Evolutionary conservation across 1,284 basidiomycete species (phyloP).

Genomic region (Tilletia walkeri): DNA sequence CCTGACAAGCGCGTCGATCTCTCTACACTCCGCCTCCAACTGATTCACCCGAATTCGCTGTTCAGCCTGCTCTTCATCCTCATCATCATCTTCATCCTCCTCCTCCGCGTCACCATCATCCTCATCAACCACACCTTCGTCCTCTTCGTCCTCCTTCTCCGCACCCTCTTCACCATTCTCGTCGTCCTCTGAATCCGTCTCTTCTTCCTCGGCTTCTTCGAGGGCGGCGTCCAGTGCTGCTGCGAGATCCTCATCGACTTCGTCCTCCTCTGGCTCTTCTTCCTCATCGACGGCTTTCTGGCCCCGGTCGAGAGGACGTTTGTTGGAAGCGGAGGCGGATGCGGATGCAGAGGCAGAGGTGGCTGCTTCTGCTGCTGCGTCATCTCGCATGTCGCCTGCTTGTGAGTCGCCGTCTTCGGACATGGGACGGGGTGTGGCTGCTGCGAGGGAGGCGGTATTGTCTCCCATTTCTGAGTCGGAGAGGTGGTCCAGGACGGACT

Average conservation of each 20-base stretch:
- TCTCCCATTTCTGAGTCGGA: conserved; percentile 34
- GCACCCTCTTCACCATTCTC: conserved; percentile 47
- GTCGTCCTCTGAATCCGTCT: conserved; percentile 60
- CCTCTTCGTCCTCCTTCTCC: conserved; percentile 12
- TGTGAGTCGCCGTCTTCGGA: conserved; percentile 45
- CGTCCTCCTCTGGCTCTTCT: conserved; percentile 70
- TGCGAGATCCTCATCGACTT: conserved; percentile 59
- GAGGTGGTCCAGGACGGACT: conserved; percentile 19
- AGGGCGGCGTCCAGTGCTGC: conserved; percentile 59
- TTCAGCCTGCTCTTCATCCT: conserved; percentile 47
- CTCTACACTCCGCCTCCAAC: conserved; percentile 51
- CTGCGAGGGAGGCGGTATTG: not conserved
- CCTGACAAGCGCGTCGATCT: conserved; percentile 51
- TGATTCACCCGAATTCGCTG: conserved; percentile 50
- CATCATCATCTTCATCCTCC: conserved; percentile 62
- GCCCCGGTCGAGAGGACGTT: conserved; percentile 25
- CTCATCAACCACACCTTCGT: conserved; percentile 63
- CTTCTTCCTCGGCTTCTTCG: conserved; percentile 59
- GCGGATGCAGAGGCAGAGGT: too few relatives aligned
- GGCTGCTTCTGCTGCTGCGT: conserved; percentile 26
- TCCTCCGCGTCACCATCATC: conserved; percentile 75
- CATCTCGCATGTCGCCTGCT: conserved; percentile 23
- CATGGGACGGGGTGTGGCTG: conserved; percentile 11
- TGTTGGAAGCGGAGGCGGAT: too few relatives aligned
- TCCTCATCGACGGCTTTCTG: conserved; percentile 56